These are phyloP conservation scores for Penicillium lagena DNA, from an alignment of 495 filamentous ascomycete genomes.

Conservation along the genomic window DNA sequence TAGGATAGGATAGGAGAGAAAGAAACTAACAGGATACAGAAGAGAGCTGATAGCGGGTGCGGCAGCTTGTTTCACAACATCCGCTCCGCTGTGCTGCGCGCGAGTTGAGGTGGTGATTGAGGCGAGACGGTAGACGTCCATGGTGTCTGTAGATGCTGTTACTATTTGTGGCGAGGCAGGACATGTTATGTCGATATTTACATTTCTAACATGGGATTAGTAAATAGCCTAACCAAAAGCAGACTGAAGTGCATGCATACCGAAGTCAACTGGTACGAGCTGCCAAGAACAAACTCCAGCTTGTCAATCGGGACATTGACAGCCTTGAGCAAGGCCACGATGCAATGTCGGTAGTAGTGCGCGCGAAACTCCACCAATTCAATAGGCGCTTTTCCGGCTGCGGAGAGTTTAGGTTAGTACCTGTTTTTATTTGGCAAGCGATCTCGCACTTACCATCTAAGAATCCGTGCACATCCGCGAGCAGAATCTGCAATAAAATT, in stretches of 20 bases:
- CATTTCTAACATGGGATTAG: constrained; percentile 25
- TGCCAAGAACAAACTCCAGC: constrained; percentile 79
- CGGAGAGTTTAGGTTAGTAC: too few relatives aligned
- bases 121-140: background rate
- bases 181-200: background rate
- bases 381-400: constrained; percentile 60
- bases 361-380: constrained; percentile 78
- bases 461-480: constrained; percentile 63
- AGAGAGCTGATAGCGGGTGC: constrained; percentile 71
- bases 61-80: constrained; percentile 85
- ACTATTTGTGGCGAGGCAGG: too few relatives aligned
- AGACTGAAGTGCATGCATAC: constrained; percentile 38
- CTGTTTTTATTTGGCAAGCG: constrained; percentile 19
- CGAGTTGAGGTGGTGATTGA: constrained; percentile 33
- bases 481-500: constrained; percentile 43
- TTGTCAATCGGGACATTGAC: constrained; percentile 70
- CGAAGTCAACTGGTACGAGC: constrained; percentile 61
- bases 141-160: background rate
- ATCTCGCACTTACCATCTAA: constrained; percentile 21
- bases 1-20: too few relatives aligned
- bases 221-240: constrained; percentile 41
- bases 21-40: constrained; percentile 50
- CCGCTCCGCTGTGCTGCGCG: constrained; percentile 80
- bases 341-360: constrained; percentile 63
- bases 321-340: constrained; percentile 59